Evolutionary conservation across 768 basidiomycete species (phyloP).

Genomic region (Russula ochroleuca): DNA sequence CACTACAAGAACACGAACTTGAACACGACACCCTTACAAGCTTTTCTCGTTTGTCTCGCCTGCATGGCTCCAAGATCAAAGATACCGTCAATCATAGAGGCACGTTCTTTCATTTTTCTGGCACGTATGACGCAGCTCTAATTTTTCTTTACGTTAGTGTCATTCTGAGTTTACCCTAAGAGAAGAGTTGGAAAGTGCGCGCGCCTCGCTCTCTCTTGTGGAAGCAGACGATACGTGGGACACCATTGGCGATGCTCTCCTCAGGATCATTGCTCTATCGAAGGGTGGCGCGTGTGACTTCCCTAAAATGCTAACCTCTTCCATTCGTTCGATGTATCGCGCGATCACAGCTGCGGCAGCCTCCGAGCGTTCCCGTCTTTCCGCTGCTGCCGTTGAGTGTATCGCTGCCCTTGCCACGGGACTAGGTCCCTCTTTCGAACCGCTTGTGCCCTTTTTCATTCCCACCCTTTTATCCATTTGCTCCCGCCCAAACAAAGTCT

Average conservation of each 20-base stretch:
- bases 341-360: conserved; percentile 55
- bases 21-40: neutral
- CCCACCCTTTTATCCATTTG: conserved; percentile 66
- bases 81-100: conserved; percentile 18
- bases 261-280: conserved; percentile 45
- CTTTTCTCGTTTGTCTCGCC: neutral
- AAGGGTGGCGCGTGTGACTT: conserved; percentile 51
- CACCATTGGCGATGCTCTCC: conserved; percentile 49
- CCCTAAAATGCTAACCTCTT: conserved; percentile 47
- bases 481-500: conserved; percentile 73
- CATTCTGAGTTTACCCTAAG: conserved; percentile 24
- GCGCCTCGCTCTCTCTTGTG: conserved; percentile 40
- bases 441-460: conserved; percentile 60
- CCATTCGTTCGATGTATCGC: conserved; percentile 49
- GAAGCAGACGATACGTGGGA: conserved; percentile 86
- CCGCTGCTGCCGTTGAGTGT: conserved; percentile 61
- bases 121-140: neutral
- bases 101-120: neutral
- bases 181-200: conserved; percentile 32
- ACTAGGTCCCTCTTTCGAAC: conserved; percentile 60
- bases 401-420: conserved; percentile 50
- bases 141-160: conserved; percentile 11
- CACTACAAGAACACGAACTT: too few species aligned
- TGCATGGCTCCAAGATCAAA: conserved; percentile 26
- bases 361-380: conserved; percentile 72